A percentile compares a stretch with the other conserved stretches of the same genome.
These are phyloP conservation scores for Trichophyton verrucosum DNA, from an alignment of 2,329 filamentous ascomycete species.

Conservation along the genomic window DNA sequence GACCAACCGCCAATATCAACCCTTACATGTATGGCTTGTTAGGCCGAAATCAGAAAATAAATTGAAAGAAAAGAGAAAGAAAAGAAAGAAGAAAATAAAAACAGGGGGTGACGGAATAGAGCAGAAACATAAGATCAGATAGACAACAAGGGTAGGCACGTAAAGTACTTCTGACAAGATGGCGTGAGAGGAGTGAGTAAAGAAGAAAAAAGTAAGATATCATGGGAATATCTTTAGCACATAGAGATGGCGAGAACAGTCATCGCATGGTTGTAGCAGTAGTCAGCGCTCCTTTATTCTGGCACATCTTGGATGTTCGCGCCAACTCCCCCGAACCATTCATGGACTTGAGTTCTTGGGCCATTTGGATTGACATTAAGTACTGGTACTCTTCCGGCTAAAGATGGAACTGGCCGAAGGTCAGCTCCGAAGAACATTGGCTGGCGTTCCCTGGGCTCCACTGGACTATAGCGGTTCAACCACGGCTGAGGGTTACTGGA, in stretches of 20 bases:
- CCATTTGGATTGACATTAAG: background rate
- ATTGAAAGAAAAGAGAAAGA: background rate
- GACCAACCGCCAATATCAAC: background rate
- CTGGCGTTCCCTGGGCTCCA: background rate
- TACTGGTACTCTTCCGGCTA: background rate
- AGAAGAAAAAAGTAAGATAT: background rate
- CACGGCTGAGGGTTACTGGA: background rate
- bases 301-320: background rate
- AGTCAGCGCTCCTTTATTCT: background rate
- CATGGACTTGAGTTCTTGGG: constrained; percentile 4
- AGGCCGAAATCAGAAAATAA: background rate
- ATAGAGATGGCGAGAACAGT: background rate
- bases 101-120: too few relatives aligned
- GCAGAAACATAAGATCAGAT: too few relatives aligned
- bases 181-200: background rate
- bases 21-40: background rate
- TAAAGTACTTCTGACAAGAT: too few relatives aligned
- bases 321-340: constrained; percentile 1
- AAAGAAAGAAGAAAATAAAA: background rate
- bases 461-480: background rate
- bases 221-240: background rate
- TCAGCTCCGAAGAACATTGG: constrained; percentile 1
- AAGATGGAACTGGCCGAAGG: constrained; percentile 1
- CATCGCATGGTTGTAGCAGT: background rate
- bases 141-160: too few relatives aligned